These are phyloP conservation scores for Lizanozyma gosingica DNA, from an alignment of 1,139 yeast genomes.

Conservation along the genomic window DNA sequence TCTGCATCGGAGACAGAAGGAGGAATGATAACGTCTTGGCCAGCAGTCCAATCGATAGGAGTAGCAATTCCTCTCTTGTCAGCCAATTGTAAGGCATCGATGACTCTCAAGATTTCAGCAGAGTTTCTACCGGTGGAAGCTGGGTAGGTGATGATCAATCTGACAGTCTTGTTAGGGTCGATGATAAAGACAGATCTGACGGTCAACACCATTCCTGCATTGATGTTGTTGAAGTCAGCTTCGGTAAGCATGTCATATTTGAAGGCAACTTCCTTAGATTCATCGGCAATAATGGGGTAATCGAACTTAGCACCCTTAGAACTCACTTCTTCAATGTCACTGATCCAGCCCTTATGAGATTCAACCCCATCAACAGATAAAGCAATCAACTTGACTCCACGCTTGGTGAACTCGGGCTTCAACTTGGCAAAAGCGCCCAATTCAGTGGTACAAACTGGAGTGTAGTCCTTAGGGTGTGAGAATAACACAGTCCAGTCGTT, in stretches of 20 bases:
- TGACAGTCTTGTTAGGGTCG: slow-evolving; percentile 79
- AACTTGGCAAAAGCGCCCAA: slow-evolving; percentile 84
- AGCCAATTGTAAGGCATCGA: slow-evolving; percentile 76
- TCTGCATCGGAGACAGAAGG: slow-evolving; percentile 74
- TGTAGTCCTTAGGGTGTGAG: slow-evolving; percentile 91
- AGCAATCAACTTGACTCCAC: slow-evolving; percentile 79
- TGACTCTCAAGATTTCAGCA: slow-evolving; percentile 75
- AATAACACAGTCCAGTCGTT: slow-evolving; percentile 77
- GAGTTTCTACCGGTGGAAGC: slow-evolving; percentile 91
- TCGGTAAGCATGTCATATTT: slow-evolving; percentile 88
- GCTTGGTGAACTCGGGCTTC: slow-evolving; percentile 72
- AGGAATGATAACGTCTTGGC: slow-evolving; percentile 85
- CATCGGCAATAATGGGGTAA: slow-evolving; percentile 86
- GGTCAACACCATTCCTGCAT: slow-evolving; percentile 61
- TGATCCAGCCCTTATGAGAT: slow-evolving; percentile 73
- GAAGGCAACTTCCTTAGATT: slow-evolving; percentile 70
- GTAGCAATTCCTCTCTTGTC: slow-evolving; percentile 78
- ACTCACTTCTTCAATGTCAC: slow-evolving; percentile 75
- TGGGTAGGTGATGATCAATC: slow-evolving; percentile 78
- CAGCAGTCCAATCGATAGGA: slow-evolving; percentile 67
- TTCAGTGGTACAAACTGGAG: slow-evolving; percentile 94
- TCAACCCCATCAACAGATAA: slow-evolving; percentile 74
- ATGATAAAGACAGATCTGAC: slow-evolving; percentile 84
- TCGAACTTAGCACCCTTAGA: slow-evolving; percentile 53
- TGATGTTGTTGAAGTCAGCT: slow-evolving; percentile 72